These are phyloP conservation scores for Fusarium clavum DNA, from an alignment of 2,329 filamentous ascomycete species.

Conservation along the genomic window DNA sequence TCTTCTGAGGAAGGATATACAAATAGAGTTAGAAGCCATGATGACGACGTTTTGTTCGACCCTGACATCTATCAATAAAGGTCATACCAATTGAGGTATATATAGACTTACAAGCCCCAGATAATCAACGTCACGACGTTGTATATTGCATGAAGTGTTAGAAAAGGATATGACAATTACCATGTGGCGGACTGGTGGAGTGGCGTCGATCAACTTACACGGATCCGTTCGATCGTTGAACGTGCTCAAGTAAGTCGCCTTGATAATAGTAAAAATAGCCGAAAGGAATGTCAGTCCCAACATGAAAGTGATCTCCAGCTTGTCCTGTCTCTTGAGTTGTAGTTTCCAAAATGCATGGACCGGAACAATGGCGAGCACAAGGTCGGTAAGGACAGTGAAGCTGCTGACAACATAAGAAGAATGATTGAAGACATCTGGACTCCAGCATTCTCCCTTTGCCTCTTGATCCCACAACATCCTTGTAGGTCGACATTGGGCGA, in stretches of 20 bases:
- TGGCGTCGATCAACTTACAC: not conserved
- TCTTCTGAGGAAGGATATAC: not conserved
- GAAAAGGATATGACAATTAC: too few relatives aligned
- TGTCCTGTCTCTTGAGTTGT: conserved; percentile 17
- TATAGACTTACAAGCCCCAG: conserved; percentile 18
- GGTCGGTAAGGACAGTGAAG: conserved; percentile 25
- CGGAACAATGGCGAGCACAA: conserved; percentile 14
- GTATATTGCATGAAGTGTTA: not conserved
- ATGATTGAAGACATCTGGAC: conserved; percentile 19
- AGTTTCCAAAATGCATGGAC: conserved; percentile 22
- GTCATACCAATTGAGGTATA: rapidly evolving
- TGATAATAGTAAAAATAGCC: conserved; percentile 16
- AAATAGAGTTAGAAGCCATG: not conserved
- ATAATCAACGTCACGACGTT: conserved; percentile 11
- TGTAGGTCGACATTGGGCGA: not conserved
- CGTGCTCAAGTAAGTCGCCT: conserved; percentile 1
- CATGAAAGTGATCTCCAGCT: conserved; percentile 26
- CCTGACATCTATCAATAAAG: not conserved
- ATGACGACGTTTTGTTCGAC: conserved; percentile 30
- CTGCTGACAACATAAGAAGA: conserved; percentile 28
- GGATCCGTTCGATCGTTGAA: conserved; percentile 11
- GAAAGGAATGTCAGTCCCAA: conserved; percentile 18
- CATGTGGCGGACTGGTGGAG: rapidly evolving
- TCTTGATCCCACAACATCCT: conserved; percentile 2
- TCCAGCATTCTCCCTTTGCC: conserved; percentile 1